These are phyloP conservation scores for Euphorbia pulcherrima DNA, from an alignment of 345 rosid genomes.

Conservation along the genomic window DNA sequence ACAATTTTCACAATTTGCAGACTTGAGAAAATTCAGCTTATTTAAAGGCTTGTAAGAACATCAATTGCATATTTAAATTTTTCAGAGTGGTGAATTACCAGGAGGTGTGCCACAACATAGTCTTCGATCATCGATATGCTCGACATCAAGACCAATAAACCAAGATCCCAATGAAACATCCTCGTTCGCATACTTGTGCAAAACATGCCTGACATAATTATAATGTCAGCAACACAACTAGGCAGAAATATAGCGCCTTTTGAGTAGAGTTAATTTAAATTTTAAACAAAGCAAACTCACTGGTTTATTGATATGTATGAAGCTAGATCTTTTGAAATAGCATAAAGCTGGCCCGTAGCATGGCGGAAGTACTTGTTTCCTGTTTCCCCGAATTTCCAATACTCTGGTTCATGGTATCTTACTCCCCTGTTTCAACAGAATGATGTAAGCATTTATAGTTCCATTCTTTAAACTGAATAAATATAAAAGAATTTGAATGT, in stretches of 20 bases:
- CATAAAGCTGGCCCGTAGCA: slow-evolving; percentile 93
- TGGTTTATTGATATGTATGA: slow-evolving; percentile 88
- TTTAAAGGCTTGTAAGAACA: too few species aligned
- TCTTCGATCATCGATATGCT: slow-evolving; percentile 91
- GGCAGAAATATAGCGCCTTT: slow-evolving; percentile 4
- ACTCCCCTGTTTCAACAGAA: slow-evolving; percentile 66
- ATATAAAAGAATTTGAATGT: too few species aligned
- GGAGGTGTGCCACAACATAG: slow-evolving; percentile 96
- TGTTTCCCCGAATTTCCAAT: slow-evolving; percentile 89
- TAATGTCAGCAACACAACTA: slow-evolving; percentile 4
- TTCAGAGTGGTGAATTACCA: slow-evolving; percentile 41
- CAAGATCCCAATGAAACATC: slow-evolving; percentile 95
- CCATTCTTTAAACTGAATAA: background rate
- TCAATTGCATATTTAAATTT: too few species aligned
- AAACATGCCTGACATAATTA: slow-evolving; percentile 61
- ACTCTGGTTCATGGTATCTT: slow-evolving; percentile 93
- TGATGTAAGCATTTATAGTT: background rate
- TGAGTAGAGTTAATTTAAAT: slow-evolving; percentile 4
- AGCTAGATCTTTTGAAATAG: slow-evolving; percentile 91
- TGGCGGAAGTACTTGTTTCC: slow-evolving; percentile 98
- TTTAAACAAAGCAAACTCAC: slow-evolving; percentile 43
- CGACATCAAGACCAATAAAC: slow-evolving; percentile 94
- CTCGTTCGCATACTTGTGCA: slow-evolving; percentile 94
- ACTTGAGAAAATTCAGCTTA: too few species aligned
- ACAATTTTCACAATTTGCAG: too few species aligned